A percentile compares a stretch with the other conserved stretches of the same genome.
These are phyloP conservation scores for Saccharum hybrid DNA, from an alignment of 202 grass and related monocot species.

Conservation along the genomic window DNA sequence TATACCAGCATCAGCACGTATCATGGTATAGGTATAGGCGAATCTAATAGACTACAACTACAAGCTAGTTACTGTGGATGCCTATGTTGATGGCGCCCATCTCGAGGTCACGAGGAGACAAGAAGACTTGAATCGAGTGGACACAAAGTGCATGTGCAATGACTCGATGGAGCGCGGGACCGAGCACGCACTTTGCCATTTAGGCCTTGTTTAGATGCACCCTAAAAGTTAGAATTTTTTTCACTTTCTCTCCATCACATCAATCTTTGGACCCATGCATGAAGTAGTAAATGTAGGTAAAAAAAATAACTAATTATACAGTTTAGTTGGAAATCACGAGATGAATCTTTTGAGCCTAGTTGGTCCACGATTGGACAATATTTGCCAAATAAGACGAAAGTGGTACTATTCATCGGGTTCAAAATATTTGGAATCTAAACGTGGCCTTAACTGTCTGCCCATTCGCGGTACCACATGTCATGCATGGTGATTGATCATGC, in stretches of 20 bases:
- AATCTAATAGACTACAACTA: slow-evolving; percentile 28
- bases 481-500: slow-evolving; percentile 23
- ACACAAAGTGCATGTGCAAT: slow-evolving; percentile 57
- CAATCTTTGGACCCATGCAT: no score
- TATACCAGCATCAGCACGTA: neutral
- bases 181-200: slow-evolving; percentile 35
- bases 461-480: slow-evolving; percentile 35
- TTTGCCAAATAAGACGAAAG: no score
- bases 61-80: neutral
- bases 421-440: no score
- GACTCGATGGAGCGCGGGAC: slow-evolving; percentile 23
- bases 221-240: no score
- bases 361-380: no score
- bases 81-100: slow-evolving; percentile 11
- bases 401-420: no score
- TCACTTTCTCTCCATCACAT: no score
- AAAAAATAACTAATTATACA: no score
- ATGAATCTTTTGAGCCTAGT: no score
- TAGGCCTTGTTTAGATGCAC: no score
- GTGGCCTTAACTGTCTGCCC: slow-evolving; percentile 40
- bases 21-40: neutral
- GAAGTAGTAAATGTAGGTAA: no score
- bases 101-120: slow-evolving; percentile 37
- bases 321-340: no score
- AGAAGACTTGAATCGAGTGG: slow-evolving; percentile 44